phyloP scores from a whole-genome alignment of 345 rosid genomes.

The Ricinus communis region DNA sequence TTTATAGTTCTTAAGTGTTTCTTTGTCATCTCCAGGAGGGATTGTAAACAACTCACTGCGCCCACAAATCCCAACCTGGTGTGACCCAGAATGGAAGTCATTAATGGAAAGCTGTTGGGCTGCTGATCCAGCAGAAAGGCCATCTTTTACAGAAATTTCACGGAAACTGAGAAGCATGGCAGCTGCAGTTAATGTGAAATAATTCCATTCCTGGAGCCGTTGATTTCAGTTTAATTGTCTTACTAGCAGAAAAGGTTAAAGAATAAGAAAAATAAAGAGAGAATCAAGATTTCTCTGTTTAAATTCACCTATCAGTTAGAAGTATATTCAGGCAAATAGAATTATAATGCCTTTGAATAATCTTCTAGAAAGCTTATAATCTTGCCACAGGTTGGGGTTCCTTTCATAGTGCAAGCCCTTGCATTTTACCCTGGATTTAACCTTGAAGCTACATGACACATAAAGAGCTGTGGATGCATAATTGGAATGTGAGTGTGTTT shows the following conservation, averaged over 20 bases:
- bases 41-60: constrained; percentile 92
- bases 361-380: constrained; percentile 16
- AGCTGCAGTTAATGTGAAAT: constrained; percentile 86
- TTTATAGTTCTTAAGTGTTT: not conserved
- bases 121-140: constrained; percentile 83
- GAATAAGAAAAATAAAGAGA: constrained; percentile 14
- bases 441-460: constrained; percentile 20
- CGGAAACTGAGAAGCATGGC: constrained; percentile 93
- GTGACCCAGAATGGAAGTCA: constrained; percentile 97
- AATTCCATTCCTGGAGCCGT: constrained; percentile 20
- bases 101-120: constrained; percentile 95
- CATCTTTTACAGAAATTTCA: constrained; percentile 89
- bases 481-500: constrained; percentile 32
- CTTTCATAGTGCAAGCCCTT: constrained; percentile 15
- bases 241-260: constrained; percentile 14
- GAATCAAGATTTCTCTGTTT: constrained; percentile 13
- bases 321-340: constrained; percentile 32
- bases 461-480: constrained; percentile 18
- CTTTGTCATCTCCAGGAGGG: constrained; percentile 57
- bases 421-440: constrained; percentile 6
- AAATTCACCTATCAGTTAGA: constrained; percentile 21
- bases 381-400: constrained; percentile 24
- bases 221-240: constrained; percentile 13
- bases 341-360: constrained; percentile 26
- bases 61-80: constrained; percentile 90